Percentiles rank a stretch among this genome's conserved stretches.
phyloP scores from a whole-genome alignment of 176 grass and related monocot species.

The Carex parvula region DNA sequence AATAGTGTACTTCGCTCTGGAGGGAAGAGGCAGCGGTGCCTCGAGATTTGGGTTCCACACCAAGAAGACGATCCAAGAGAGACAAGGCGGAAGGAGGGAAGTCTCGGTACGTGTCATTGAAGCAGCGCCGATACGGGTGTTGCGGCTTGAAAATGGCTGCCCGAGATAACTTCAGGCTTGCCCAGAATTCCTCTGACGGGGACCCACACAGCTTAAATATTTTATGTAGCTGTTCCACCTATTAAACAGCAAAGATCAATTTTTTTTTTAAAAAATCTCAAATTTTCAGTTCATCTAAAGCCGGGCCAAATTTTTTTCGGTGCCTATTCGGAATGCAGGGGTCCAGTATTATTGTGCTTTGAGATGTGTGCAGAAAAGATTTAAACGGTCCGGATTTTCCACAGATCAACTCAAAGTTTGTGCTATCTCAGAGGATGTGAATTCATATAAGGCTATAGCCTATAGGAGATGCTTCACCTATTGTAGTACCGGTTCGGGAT shows the following conservation, averaged over 20 bases:
- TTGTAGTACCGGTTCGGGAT: not conserved
- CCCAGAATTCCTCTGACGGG: constrained; percentile 88
- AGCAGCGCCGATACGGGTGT: constrained; percentile 59
- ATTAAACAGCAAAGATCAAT: not conserved
- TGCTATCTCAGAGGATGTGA: no score
- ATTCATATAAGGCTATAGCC: not conserved
- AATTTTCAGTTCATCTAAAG: no score
- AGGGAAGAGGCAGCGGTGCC: constrained; percentile 76
- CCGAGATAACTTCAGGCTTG: constrained; percentile 62
- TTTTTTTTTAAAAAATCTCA: not conserved
- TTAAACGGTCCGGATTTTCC: no score
- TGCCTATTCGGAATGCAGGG: no score
- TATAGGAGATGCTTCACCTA: not conserved
- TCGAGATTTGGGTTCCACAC: constrained; percentile 71
- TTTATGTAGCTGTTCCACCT: constrained; percentile 96
- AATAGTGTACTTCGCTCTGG: constrained; percentile 63
- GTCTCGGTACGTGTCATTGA: constrained; percentile 73
- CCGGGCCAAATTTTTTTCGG: no score
- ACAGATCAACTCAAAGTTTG: no score
- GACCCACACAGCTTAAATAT: constrained; percentile 97
- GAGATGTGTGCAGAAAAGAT: no score
- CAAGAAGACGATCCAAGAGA: constrained; percentile 79
- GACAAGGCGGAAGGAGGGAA: constrained; percentile 68
- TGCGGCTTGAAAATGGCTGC: constrained; percentile 82
- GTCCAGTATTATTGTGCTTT: no score